These are phyloP conservation scores for Emericellopsis terricola DNA, from an alignment of 495 filamentous ascomycete species.

Conservation along the genomic window DNA sequence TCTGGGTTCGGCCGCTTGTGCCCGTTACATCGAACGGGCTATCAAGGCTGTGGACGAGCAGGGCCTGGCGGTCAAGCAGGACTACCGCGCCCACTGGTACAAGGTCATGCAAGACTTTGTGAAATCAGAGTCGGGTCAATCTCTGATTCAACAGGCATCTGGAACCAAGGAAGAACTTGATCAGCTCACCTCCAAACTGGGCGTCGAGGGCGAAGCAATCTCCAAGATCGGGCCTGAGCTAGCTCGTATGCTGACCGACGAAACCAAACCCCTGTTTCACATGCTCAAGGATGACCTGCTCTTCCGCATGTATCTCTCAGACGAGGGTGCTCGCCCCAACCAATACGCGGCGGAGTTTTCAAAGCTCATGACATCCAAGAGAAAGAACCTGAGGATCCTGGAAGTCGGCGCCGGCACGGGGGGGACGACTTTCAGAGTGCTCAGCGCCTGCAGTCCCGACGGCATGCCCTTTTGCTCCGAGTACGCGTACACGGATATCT, in stretches of 20 bases:
- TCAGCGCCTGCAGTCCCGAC: slow-evolving; percentile 3
- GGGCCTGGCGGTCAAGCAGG: slow-evolving; percentile 10
- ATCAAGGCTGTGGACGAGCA: slow-evolving; percentile 51
- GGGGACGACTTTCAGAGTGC: slow-evolving; percentile 10
- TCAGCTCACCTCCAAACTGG: not conserved
- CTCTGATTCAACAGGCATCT: not conserved
- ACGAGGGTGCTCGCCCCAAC: slow-evolving; percentile 4
- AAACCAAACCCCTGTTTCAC: slow-evolving; percentile 2
- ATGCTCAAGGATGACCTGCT: slow-evolving; percentile 5
- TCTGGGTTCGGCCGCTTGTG: not conserved
- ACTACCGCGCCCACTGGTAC: slow-evolving; percentile 2
- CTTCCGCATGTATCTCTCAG: slow-evolving; percentile 3
- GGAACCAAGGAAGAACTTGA: not conserved
- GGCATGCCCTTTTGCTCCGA: slow-evolving; percentile 1
- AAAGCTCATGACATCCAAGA: slow-evolving; percentile 9
- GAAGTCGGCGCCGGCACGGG: slow-evolving; percentile 28
- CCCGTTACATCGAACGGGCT: slow-evolving; percentile 3
- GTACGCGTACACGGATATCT: slow-evolving; percentile 30
- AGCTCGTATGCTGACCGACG: slow-evolving; percentile 2
- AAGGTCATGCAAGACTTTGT: not conserved
- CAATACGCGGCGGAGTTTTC: slow-evolving; percentile 7
- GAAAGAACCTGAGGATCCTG: slow-evolving; percentile 18
- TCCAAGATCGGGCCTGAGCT: slow-evolving; percentile 2
- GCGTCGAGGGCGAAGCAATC: slow-evolving; percentile 5
- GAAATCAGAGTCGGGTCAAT: slow-evolving; percentile 1